A percentile compares a stretch with the other conserved stretches of the same genome.
Conservation (phyloP, 441 rosid genomes). For the Pelargonium citronellum region DNA sequence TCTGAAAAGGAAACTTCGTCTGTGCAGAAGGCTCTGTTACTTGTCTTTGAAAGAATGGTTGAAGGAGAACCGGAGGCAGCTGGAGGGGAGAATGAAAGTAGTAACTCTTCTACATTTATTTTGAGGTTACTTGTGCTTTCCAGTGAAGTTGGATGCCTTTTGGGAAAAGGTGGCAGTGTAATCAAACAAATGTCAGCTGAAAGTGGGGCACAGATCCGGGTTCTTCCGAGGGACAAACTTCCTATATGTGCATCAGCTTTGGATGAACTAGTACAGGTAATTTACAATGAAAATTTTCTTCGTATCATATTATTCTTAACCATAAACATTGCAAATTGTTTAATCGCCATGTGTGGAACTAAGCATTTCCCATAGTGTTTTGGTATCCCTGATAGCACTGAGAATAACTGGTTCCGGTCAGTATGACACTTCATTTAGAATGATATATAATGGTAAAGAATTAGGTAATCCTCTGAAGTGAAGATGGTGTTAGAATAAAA, state of each 20-base stretch:
- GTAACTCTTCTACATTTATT: conserved; percentile 29
- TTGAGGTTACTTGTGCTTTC: conserved; percentile 58
- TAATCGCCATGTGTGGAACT: not conserved
- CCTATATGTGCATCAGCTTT: conserved; percentile 46
- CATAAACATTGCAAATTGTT: not conserved
- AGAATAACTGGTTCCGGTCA: not conserved
- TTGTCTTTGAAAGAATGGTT: conserved; percentile 51
- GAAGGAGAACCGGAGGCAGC: conserved; percentile 34
- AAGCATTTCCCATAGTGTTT: not conserved
- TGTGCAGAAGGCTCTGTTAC: conserved; percentile 50
- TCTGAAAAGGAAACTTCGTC: conserved; percentile 34
- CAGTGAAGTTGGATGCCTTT: conserved; percentile 58
- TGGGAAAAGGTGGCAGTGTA: conserved; percentile 63
- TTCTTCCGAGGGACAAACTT: conserved; percentile 63
- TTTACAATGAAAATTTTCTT: not conserved
- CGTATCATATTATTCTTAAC: too few relatives aligned
- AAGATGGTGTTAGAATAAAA: not conserved
- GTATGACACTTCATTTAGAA: not conserved
- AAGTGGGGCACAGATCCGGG: conserved; percentile 63
- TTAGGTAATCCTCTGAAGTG: not conserved
- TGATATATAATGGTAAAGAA: not conserved
- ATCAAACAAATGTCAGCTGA: conserved; percentile 53
- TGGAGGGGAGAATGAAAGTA: conserved; percentile 34
- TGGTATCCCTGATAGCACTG: not conserved
- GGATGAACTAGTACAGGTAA: conserved; percentile 63